A percentile compares a stretch with the other conserved stretches of the same genome.
phyloP scores from a whole-genome alignment of 352 stramenopile genomes.

The Phytophthora europaea region DNA sequence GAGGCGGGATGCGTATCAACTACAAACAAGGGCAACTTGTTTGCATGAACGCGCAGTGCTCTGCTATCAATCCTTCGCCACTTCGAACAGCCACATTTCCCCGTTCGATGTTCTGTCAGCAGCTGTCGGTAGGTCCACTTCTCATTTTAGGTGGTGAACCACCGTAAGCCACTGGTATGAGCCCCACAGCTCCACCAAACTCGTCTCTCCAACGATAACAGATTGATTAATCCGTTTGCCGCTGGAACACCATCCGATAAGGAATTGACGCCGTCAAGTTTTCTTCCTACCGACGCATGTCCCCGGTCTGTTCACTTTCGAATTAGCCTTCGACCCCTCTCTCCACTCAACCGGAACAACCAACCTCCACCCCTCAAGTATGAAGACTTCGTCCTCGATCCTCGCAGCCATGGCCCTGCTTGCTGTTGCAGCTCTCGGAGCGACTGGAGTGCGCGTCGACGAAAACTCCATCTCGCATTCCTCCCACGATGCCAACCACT shows the following conservation, averaged over 20 bases:
- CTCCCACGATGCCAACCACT: background rate
- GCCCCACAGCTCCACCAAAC: too few relatives aligned
- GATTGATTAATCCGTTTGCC: background rate
- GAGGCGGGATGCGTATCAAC: too few relatives aligned
- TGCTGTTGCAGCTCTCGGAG: constrained; percentile 8
- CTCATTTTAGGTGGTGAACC: too few relatives aligned
- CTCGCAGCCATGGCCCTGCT: constrained; percentile 16
- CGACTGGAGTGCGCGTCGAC: constrained; percentile 7
- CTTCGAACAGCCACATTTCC: too few relatives aligned
- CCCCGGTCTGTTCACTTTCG: constrained; percentile 10
- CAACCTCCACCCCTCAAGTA: background rate
- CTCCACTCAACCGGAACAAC: constrained; percentile 7
- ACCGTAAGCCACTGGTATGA: too few relatives aligned
- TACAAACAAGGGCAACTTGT: too few relatives aligned
- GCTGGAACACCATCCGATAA: too few relatives aligned
- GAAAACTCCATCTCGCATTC: constrained; percentile 1
- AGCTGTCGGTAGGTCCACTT: too few relatives aligned
- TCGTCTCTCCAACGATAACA: background rate
- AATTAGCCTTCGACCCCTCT: constrained; percentile 7
- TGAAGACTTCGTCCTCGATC: constrained; percentile 20
- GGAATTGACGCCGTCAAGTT: too few relatives aligned
- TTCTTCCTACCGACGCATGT: background rate
- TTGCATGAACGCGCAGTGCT: too few relatives aligned
- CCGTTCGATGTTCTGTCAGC: too few relatives aligned
- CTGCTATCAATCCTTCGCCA: too few relatives aligned